Conservation (phyloP, 75 land plant species). For the Selaginella moellendorffii region DNA sequence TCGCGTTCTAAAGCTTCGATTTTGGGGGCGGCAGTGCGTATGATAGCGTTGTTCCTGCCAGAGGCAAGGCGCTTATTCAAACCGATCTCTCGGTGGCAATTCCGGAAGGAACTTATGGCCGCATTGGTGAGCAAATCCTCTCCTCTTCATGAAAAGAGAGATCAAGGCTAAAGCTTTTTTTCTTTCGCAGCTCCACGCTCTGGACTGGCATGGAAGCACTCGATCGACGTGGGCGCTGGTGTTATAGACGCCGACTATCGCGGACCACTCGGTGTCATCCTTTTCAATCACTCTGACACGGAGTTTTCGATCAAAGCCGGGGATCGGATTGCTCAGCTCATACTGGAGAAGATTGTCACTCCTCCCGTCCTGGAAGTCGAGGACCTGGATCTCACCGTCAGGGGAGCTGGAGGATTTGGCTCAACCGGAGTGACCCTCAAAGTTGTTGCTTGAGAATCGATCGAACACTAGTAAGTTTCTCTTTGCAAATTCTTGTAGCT, state of each 20-base stretch:
- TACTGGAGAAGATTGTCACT: conserved; percentile 65
- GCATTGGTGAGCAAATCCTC: conserved; percentile 39
- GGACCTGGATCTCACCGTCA: conserved; percentile 52
- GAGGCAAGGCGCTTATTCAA: conserved; percentile 71
- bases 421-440: conserved; percentile 72
- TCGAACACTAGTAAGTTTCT: no score
- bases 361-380: conserved; percentile 65
- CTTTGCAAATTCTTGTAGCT: no score
- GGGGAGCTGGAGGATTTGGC: conserved; percentile 82
- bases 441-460: no score
- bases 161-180: neutral
- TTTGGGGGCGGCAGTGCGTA: conserved; percentile 33
- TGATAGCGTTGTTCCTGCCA: conserved; percentile 51
- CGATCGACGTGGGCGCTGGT: conserved; percentile 88
- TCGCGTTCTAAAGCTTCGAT: neutral
- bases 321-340: conserved; percentile 80
- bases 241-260: conserved; percentile 93
- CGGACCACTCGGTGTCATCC: conserved; percentile 71
- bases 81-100: conserved; percentile 87
- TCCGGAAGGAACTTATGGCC: conserved; percentile 81
- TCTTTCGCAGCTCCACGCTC: conserved; percentile 59
- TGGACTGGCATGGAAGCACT: conserved; percentile 83
- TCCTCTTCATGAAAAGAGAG: neutral
- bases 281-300: conserved; percentile 81
- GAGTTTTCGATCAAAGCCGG: conserved; percentile 73